Evolutionary conservation across 2,329 filamentous ascomycete species (phyloP).

Genomic region (Ascosphaera apis): DNA sequence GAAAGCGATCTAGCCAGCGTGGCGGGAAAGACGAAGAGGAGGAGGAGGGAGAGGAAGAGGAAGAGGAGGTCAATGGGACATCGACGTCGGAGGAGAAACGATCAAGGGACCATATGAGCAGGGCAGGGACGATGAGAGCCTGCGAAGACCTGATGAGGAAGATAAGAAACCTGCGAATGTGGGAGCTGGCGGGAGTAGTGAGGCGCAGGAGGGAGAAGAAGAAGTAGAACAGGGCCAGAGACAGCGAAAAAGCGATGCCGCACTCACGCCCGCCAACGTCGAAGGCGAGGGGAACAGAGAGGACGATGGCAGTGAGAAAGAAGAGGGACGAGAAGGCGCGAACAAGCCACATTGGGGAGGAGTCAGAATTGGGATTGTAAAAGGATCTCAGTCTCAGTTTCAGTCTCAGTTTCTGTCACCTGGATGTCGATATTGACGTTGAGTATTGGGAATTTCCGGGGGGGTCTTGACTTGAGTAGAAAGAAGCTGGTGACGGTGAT

Average conservation of each 20-base stretch:
- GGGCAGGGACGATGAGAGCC: constrained; percentile 62
- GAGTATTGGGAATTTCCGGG: no score
- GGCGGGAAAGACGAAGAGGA: no score
- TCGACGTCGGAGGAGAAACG: constrained; percentile 85
- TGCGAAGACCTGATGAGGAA: constrained; percentile 52
- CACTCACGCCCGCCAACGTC: constrained; percentile 92
- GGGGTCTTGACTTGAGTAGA: no score
- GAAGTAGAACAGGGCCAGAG: constrained; percentile 77
- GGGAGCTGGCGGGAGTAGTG: constrained; percentile 54
- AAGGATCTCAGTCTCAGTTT: no score
- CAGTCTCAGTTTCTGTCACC: no score
- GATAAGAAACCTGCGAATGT: constrained; percentile 48
- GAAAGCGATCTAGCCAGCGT: constrained; percentile 67
- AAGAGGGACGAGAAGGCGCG: constrained; percentile 55
- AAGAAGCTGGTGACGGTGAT: no score
- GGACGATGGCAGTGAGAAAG: constrained; percentile 79
- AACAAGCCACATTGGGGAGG: constrained; percentile 55
- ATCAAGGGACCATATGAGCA: constrained; percentile 88
- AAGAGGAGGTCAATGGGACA: no score
- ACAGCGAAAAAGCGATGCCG: constrained; percentile 78
- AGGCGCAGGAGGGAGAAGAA: constrained; percentile 62
- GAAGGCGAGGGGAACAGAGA: constrained; percentile 91
- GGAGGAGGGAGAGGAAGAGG: no score
- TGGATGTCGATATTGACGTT: no score
- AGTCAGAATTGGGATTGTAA: constrained; percentile 7